Percentiles rank a stretch among this genome's conserved stretches.
Evolutionary conservation across 108 stramenopile genomes (phyloP).

Genomic region (Discostella stelligeroides): DNA sequence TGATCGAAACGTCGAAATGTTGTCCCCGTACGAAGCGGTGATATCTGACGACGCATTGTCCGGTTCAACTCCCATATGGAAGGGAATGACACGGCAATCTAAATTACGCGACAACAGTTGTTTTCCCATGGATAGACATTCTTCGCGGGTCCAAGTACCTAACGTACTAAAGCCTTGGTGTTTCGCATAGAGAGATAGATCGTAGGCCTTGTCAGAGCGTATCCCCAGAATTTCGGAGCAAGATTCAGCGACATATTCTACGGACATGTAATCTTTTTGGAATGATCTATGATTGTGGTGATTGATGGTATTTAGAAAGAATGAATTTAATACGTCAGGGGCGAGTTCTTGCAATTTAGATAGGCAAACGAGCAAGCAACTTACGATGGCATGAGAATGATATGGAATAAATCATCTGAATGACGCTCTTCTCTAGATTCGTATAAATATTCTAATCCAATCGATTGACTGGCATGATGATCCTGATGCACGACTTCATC

Average conservation of each 20-base stretch:
- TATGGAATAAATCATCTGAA: constrained; percentile 38
- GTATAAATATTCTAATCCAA: constrained; percentile 37
- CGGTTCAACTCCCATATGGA: not conserved
- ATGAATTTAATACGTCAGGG: not conserved
- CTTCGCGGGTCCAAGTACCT: constrained; percentile 40
- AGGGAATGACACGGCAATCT: constrained; percentile 36
- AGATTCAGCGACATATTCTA: constrained; percentile 29
- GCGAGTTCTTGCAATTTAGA: not conserved
- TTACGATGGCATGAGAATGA: constrained; percentile 47
- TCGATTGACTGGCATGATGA: not conserved
- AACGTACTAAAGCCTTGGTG: constrained; percentile 32
- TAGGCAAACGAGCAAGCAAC: constrained; percentile 6
- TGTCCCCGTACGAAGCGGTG: no score
- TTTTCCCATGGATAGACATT: constrained; percentile 32
- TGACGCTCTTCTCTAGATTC: constrained; percentile 18
- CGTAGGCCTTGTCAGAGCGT: constrained; percentile 20
- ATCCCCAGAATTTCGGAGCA: constrained; percentile 19
- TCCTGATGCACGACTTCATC: not conserved
- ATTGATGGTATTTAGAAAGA: not conserved
- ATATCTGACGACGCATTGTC: no score
- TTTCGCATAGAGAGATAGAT: constrained; percentile 38
- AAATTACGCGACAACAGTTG: constrained; percentile 15
- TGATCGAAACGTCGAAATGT: no score
- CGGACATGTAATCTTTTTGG: constrained; percentile 5
- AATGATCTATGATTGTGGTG: constrained; percentile 26